Conservation (phyloP, 2,329 filamentous ascomycete genomes). For the Fusarium drepaniforme region DNA sequence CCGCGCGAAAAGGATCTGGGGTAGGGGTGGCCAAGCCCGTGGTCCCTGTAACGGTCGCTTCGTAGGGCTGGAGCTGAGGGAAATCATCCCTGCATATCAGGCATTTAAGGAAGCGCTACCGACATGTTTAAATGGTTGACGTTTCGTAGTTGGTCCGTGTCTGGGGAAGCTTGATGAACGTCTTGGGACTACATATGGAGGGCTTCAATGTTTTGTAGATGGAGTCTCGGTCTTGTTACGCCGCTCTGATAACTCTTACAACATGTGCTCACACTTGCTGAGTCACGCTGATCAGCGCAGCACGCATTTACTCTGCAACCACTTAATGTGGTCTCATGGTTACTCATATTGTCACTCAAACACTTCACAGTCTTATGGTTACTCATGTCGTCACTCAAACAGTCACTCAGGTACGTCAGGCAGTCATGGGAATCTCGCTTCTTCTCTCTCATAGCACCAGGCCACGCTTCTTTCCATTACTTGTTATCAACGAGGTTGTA, state of each 20-base stretch:
- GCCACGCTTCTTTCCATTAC: slow-evolving; percentile 7
- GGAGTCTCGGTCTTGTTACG: neutral
- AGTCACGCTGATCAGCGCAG: neutral
- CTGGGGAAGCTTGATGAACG: neutral
- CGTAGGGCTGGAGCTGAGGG: slow-evolving; percentile 30
- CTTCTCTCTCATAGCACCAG: slow-evolving; percentile 23
- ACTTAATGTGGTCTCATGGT: neutral
- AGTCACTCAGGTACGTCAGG: neutral
- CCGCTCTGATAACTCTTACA: neutral
- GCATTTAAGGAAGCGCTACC: slow-evolving; percentile 33
- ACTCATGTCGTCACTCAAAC: neutral
- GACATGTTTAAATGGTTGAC: slow-evolving; percentile 29
- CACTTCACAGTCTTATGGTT: neutral
- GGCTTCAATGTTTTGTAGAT: neutral
- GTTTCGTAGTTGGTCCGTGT: too few species aligned
- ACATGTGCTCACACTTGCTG: neutral
- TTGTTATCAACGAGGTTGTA: slow-evolving; percentile 64
- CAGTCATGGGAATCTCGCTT: slow-evolving; percentile 18
- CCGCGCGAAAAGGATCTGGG: slow-evolving; percentile 20
- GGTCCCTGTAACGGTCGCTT: slow-evolving; percentile 34
- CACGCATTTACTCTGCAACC: neutral
- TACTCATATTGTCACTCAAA: neutral
- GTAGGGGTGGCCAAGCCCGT: slow-evolving; percentile 32
- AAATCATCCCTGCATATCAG: slow-evolving; percentile 37
- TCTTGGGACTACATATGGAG: neutral